Evolutionary conservation across 352 stramenopile species (phyloP).

Genomic region (Blastocystis sp.): DNA sequence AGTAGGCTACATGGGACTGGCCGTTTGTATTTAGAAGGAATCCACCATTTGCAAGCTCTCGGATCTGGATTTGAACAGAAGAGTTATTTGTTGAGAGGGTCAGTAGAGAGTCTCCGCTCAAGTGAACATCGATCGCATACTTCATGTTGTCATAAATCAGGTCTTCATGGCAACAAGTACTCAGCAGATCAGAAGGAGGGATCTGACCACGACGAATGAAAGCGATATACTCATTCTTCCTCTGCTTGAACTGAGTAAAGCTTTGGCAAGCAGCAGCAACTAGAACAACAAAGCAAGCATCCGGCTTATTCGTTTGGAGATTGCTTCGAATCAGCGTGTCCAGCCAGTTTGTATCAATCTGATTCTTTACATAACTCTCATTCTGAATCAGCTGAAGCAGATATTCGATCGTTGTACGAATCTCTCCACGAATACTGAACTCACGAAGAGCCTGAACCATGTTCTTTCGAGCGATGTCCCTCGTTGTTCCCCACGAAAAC

Average conservation of each 20-base stretch:
- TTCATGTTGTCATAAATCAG: slow-evolving; percentile 98
- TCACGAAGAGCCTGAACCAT: slow-evolving; percentile 97
- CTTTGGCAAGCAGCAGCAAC: slow-evolving; percentile 78
- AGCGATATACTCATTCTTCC: slow-evolving; percentile 74
- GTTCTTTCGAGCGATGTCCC: slow-evolving; percentile 93
- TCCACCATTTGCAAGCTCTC: slow-evolving; percentile 89
- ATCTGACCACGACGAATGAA: slow-evolving; percentile 78
- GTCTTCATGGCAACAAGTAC: slow-evolving; percentile 79
- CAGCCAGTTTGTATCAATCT: slow-evolving; percentile 97
- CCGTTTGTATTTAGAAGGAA: slow-evolving; percentile 93
- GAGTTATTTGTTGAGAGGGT: slow-evolving; percentile 80
- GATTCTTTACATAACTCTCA: slow-evolving; percentile 94
- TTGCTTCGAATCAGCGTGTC: slow-evolving; percentile 89
- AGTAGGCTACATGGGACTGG: slow-evolving; percentile 92
- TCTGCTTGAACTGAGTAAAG: slow-evolving; percentile 74
- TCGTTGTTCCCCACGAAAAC: slow-evolving; percentile 88
- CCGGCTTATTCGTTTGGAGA: slow-evolving; percentile 73
- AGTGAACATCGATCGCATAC: slow-evolving; percentile 86
- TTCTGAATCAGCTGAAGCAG: slow-evolving; percentile 97
- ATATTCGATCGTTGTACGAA: slow-evolving; percentile 99
- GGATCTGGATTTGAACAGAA: slow-evolving; percentile 85
- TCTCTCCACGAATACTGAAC: slow-evolving; percentile 96
- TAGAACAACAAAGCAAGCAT: slow-evolving; percentile 72
- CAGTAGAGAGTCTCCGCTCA: slow-evolving; percentile 82
- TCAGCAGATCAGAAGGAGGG: slow-evolving; percentile 78